phyloP scores from a whole-genome alignment of 805 yeast genomes.

The Suhomyces xylopsoci region DNA sequence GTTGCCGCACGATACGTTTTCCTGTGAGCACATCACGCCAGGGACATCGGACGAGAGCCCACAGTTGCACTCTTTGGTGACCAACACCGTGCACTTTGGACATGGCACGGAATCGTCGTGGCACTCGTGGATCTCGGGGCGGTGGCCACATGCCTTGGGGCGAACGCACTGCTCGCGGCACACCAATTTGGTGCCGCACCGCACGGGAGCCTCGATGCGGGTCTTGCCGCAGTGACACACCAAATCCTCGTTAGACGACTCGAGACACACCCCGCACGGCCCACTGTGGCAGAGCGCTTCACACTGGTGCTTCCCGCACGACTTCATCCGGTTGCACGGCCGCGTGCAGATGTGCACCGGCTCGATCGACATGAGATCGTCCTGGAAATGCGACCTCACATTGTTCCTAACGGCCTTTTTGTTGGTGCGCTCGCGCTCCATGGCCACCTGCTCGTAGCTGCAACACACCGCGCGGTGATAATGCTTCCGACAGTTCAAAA shows the following conservation, averaged over 20 bases:
- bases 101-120: constrained; percentile 65
- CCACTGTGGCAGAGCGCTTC: constrained; percentile 75
- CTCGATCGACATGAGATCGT: constrained; percentile 60
- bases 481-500: constrained; percentile 79
- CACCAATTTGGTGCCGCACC: constrained; percentile 70
- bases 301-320: constrained; percentile 66
- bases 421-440: constrained; percentile 50
- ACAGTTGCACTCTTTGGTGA: constrained; percentile 60
- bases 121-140: constrained; percentile 66
- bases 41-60: constrained; percentile 49
- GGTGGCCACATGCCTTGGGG: constrained; percentile 65
- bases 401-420: constrained; percentile 51
- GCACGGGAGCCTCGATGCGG: constrained; percentile 72
- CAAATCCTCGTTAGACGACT: constrained; percentile 74
- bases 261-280: constrained; percentile 75
- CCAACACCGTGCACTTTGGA: constrained; percentile 69
- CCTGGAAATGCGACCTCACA: constrained; percentile 35
- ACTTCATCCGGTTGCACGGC: constrained; percentile 57
- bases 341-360: constrained; percentile 70
- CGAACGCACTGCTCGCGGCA: constrained; percentile 68
- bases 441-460: constrained; percentile 59
- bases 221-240: constrained; percentile 81
- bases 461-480: constrained; percentile 72
- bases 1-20: constrained; percentile 59
- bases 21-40: constrained; percentile 68